These are phyloP conservation scores for Colletotrichum tanaceti DNA, from an alignment of 2,329 filamentous ascomycete species.

Conservation along the genomic window DNA sequence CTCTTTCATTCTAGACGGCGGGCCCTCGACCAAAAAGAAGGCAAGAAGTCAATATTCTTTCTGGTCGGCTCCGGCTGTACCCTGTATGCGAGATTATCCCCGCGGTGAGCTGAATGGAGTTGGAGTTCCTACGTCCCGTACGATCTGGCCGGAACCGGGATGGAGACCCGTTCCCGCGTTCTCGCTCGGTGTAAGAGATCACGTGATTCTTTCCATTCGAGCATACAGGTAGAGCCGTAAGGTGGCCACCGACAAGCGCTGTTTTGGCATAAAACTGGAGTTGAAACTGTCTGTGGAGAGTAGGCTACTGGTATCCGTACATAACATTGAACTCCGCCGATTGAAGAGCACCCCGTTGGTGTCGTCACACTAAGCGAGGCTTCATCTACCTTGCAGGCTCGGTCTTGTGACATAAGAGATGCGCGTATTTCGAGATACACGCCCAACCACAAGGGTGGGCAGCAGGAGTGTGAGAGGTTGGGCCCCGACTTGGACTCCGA, in stretches of 20 bases:
- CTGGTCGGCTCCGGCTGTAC: neutral
- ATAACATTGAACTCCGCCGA: neutral
- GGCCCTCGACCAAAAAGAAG: neutral
- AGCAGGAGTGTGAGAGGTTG: neutral
- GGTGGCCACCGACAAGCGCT: neutral
- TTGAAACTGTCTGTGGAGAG: neutral
- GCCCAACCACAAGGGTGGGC: neutral
- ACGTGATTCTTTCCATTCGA: conserved; percentile 4
- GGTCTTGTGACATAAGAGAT: conserved; percentile 6
- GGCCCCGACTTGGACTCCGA: neutral
- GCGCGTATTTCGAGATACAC: neutral
- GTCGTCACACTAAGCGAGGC: neutral
- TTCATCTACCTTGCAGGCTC: neutral
- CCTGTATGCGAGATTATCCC: neutral
- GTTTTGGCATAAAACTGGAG: neutral
- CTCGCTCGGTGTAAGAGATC: neutral
- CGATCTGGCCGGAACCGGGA: conserved; percentile 19
- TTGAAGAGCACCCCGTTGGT: neutral
- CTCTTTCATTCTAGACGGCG: conserved; percentile 8
- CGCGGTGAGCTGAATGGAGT: neutral
- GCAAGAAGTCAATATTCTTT: conserved; percentile 1
- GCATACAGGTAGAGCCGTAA: too few relatives aligned
- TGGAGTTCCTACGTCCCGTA: too few relatives aligned
- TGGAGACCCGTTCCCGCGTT: conserved; percentile 1
- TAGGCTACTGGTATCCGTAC: neutral